These are phyloP conservation scores for Phytophthora podocarpi DNA, from an alignment of 352 stramenopile genomes.

Conservation along the genomic window DNA sequence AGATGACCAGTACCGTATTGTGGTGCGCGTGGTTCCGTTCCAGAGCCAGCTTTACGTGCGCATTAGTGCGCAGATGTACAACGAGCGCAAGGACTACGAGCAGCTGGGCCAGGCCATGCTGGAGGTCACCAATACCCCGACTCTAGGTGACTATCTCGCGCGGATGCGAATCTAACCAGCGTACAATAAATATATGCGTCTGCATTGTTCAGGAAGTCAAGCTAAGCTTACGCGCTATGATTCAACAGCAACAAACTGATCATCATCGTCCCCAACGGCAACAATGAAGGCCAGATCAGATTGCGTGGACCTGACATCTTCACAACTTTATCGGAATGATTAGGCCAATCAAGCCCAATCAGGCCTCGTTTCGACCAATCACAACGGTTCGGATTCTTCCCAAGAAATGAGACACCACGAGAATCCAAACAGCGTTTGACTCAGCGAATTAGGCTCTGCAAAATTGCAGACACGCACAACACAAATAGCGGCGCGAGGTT, in stretches of 20 bases:
- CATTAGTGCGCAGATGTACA: constrained; percentile 89
- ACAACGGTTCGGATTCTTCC: background rate
- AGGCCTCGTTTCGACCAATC: background rate
- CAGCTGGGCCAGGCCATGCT: constrained; percentile 72
- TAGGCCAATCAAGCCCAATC: constrained; percentile 2
- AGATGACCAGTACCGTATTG: constrained; percentile 71
- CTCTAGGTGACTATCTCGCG: constrained; percentile 67
- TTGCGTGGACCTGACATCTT: too few relatives aligned
- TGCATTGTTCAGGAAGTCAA: background rate
- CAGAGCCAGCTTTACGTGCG: constrained; percentile 74
- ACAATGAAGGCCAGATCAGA: too few relatives aligned
- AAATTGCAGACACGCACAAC: too few relatives aligned
- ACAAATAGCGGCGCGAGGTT: constrained; percentile 5
- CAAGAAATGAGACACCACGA: constrained; percentile 23
- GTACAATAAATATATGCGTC: constrained; percentile 30
- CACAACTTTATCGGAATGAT: constrained; percentile 20
- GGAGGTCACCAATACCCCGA: constrained; percentile 70
- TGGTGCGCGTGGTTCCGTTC: constrained; percentile 73
- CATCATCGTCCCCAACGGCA: too few relatives aligned
- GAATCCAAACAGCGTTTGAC: constrained; percentile 23
- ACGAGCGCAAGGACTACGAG: constrained; percentile 82
- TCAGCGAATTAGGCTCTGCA: background rate
- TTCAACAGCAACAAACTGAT: too few relatives aligned
- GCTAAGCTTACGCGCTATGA: too few relatives aligned
- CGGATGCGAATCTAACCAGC: constrained; percentile 61